A percentile compares a stretch with the other conserved stretches of the same genome.
Conservation (phyloP, 192 early-diverging fungal species). For the Haplosporangium gracile region DNA sequence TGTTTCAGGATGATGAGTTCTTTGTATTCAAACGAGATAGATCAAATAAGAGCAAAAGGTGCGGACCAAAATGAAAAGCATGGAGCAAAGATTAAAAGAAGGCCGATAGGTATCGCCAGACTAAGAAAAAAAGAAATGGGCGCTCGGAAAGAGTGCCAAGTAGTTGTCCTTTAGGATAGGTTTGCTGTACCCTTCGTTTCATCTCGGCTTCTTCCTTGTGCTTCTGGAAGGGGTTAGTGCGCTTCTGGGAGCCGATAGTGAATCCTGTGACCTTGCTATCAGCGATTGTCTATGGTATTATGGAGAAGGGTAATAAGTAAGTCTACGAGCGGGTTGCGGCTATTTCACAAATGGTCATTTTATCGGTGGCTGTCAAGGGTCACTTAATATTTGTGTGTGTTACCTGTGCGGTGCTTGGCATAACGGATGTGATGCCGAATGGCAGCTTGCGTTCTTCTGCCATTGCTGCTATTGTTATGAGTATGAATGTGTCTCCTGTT, state of each 20-base stretch:
- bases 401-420: conserved; percentile 58
- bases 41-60: background rate
- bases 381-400: background rate
- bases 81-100: background rate
- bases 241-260: conserved; percentile 75
- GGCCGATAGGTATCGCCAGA: background rate
- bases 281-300: conserved; percentile 62
- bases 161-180: background rate
- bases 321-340: background rate
- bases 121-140: conserved; percentile 7
- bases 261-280: conserved; percentile 77
- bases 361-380: background rate
- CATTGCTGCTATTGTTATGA: conserved; percentile 11
- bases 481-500: background rate
- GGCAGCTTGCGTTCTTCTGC: conserved; percentile 51
- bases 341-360: background rate
- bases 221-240: conserved; percentile 77
- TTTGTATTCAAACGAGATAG: conserved; percentile 13
- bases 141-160: background rate
- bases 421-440: conserved; percentile 53
- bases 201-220: conserved; percentile 81
- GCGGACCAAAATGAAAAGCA: background rate
- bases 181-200: conserved; percentile 74
- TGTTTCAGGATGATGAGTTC: conserved; percentile 41
- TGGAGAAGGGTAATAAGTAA: background rate